Base-by-base conservation (phyloP, 108 stramenopile genomes). In the Fragilariopsis cylindrus region DNA sequence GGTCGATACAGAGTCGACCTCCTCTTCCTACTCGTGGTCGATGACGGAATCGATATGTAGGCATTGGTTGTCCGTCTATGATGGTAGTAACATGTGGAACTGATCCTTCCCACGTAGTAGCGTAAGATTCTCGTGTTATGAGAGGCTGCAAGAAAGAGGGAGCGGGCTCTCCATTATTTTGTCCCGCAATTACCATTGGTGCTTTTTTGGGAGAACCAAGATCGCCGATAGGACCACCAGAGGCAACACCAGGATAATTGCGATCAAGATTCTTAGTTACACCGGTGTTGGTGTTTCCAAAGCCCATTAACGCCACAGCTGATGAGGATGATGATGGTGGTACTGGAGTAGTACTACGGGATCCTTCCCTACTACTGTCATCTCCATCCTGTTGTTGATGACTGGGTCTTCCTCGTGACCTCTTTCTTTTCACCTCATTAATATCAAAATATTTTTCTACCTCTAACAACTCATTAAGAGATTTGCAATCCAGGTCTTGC, bases 11-110 rank as follows among this genome's bases (percentile, higher is more conserved):
- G 3, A 96, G 67, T 44, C 95, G 84, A 46, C 95, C 95, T 55
- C 95, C 95, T 42, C 95, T 79, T 57, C 92, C 95, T n/a, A 96
- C 75, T 0, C 94, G 77, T 8, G 90, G 92, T 46, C 95, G 85
- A 62, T 93, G 88, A 12, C 91, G 83, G 75, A 87, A 88, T 4
- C 76, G 76, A 60, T 60, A 62, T 2, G 84, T 86, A 7, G 80
- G 76, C 4, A 76, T 73, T 7, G 80, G 70, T 40, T 75, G 67
- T 2, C 87, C 80, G 69, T 96, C 72, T 3, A 86, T 84, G 66
- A 89, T 89, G n/a, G 79, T 83, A 8, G 88, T 77, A 45, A 93
- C 83, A 57, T 82, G 81, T 2, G 92, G 92, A 7, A 84, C 86
- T 15, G 80, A 78, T 15, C 69, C 76, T 42, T 89, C 73, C 91